Evolutionary conservation across 345 rosid genomes (phyloP), one percentile per base, ranked within the genome.

Genomic region (Rhodomyrtus tomentosa): DNA sequence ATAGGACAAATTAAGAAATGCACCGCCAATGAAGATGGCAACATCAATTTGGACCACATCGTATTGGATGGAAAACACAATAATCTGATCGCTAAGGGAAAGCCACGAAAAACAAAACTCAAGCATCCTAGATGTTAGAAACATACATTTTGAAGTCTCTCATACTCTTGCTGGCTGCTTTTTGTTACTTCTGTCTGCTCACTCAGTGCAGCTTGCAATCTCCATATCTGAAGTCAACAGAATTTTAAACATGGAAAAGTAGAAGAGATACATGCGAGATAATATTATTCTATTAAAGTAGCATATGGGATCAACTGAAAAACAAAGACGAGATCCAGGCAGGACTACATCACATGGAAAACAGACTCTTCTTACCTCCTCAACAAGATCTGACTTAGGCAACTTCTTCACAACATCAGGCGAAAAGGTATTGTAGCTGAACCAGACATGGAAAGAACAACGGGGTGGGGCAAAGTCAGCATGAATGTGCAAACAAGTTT

Each of bases 371-470:
- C 59, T 86, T 91, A 96, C 99, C 98, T 94, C 96, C 83, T 94
- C 92, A 80, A 92, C 94, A 53, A 96, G 97, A 86, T 91, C 95
- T 72, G 95, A 83, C 89, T 94, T 95, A 8, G 98, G 95, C 93
- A 92, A 90, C 88, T 91, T 93, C 95, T 90, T 96, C 82, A 95
- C 98, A 25, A 83, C 81, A 81, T 96, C 96, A 0, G 99, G 97
- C 16, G 97, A 85, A 90, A 94, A 95, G 40, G 98, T 96, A 87
- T 90, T 94, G 91, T 96, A 95, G 68, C 98, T 94, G 92, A 83
- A 88, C 82, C 55, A 55, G 40, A 40, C n/a, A n/a, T 82, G 29
- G 83, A 82, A 83, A 87, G 58, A 84, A 74, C 42, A 81, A 52
- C 10, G 45, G 76, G 76, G 24, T 32, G 45, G 76, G 45, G 42